These are phyloP conservation scores for Auriculariales sp. DNA, from an alignment of 768 basidiomycete genomes.

Conservation along the genomic window DNA sequence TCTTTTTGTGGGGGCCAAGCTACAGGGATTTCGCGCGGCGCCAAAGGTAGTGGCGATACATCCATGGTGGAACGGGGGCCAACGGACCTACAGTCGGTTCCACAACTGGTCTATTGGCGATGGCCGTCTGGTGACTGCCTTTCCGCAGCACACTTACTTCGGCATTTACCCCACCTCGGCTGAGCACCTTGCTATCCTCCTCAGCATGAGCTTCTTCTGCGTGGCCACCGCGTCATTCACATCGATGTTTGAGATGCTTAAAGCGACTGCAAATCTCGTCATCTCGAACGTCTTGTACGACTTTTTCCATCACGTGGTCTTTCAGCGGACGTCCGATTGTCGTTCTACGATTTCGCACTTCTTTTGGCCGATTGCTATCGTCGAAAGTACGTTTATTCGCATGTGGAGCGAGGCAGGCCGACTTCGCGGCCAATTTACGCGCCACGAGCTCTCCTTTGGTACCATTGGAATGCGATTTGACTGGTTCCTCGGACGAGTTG, in stretches of 20 bases:
- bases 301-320: constrained; percentile 32
- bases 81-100: constrained; percentile 33
- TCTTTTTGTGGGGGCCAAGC: constrained; percentile 18
- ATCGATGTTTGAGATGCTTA: constrained; percentile 9
- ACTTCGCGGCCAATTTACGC: constrained; percentile 26
- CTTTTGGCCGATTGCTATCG: constrained; percentile 27
- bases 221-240: constrained; percentile 6
- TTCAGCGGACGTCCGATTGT: constrained; percentile 14
- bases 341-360: constrained; percentile 18
- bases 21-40: constrained; percentile 32
- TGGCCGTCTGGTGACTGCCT: constrained; percentile 31
- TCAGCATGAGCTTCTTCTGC: constrained; percentile 8
- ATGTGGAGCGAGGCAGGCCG: constrained; percentile 37
- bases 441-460: constrained; percentile 25
- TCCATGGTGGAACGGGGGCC: constrained; percentile 41
- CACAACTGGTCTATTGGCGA: constrained; percentile 48
- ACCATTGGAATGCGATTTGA: constrained; percentile 29
- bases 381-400: constrained; percentile 36
- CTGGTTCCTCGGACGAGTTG: constrained; percentile 34
- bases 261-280: constrained; percentile 16
- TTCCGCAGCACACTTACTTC: constrained; percentile 30
- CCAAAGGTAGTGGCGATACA: constrained; percentile 36
- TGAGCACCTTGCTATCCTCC: constrained; percentile 24
- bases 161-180: constrained; percentile 35
- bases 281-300: constrained; percentile 33